A percentile compares a stretch with the other conserved stretches of the same genome.
Conservation (phyloP, 1,139 yeast genomes). For the Suhomyces atakaporum region DNA sequence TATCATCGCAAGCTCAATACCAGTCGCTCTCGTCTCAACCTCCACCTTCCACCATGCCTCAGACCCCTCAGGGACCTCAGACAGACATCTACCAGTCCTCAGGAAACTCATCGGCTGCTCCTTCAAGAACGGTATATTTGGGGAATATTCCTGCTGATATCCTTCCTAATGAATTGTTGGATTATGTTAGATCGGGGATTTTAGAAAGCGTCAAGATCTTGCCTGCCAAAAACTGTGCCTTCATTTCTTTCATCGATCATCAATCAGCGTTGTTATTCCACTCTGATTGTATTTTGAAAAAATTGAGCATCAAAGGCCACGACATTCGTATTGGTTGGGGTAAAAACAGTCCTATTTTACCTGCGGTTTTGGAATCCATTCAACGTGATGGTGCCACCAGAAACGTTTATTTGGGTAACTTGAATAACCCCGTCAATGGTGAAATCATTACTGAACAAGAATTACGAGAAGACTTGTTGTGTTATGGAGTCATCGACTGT, state of each 20-base stretch:
- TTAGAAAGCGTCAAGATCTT: constrained; percentile 71
- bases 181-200: constrained; percentile 89
- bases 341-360: constrained; percentile 61
- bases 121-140: constrained; percentile 84
- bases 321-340: constrained; percentile 74
- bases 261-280: constrained; percentile 63
- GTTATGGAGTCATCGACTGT: constrained; percentile 58
- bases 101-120: constrained; percentile 45
- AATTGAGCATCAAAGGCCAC: constrained; percentile 56
- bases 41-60: constrained; percentile 7
- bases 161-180: constrained; percentile 78
- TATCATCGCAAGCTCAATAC: constrained; percentile 7
- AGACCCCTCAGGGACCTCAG: constrained; percentile 10
- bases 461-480: constrained; percentile 49
- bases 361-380: constrained; percentile 71
- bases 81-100: too few species aligned
- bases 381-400: constrained; percentile 89
- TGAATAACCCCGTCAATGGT: constrained; percentile 52
- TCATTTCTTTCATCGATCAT: constrained; percentile 61
- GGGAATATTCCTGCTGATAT: constrained; percentile 87
- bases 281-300: constrained; percentile 61
- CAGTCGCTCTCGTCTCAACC: too few species aligned
- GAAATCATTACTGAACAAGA: constrained; percentile 60
- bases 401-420: constrained; percentile 80
- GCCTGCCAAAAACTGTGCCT: constrained; percentile 61